Percentiles rank a stretch among this genome's conserved stretches.
Conservation (phyloP, 1,284 basidiomycete genomes). For the Cystobasidium slooffiae region DNA sequence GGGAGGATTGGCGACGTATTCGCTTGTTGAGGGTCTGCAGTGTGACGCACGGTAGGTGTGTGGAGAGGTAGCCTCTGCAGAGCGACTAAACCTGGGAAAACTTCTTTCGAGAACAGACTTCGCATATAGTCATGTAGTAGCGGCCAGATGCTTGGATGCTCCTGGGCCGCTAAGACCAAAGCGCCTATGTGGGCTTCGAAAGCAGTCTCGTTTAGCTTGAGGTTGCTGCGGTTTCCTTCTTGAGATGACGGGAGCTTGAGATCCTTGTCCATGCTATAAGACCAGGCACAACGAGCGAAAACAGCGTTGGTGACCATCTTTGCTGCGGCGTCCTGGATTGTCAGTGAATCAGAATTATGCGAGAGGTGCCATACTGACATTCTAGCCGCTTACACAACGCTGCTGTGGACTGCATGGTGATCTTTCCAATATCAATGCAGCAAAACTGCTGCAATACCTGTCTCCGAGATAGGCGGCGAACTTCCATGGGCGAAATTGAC, state of each 20-base stretch:
- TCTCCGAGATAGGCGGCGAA: not conserved
- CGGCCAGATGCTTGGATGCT: not conserved
- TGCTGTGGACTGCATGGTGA: not conserved
- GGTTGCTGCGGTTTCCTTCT: not conserved
- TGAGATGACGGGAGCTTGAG: not conserved
- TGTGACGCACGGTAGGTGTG: too few relatives aligned
- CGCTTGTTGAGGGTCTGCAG: too few relatives aligned
- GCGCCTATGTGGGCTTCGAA: conserved; percentile 8
- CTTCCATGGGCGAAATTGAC: not conserved
- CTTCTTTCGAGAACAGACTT: not conserved
- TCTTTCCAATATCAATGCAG: not conserved
- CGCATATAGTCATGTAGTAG: not conserved
- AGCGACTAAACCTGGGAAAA: not conserved
- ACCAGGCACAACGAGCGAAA: not conserved
- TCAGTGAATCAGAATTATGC: not conserved
- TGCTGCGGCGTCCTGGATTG: not conserved
- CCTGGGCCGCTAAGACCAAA: not conserved
- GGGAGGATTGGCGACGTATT: too few relatives aligned
- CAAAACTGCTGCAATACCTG: conserved; percentile 1
- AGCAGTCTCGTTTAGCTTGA: not conserved
- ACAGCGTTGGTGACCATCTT: conserved; percentile 8
- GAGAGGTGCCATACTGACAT: not conserved
- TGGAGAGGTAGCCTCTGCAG: not conserved
- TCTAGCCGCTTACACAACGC: not conserved
- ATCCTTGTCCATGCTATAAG: not conserved